Base-by-base conservation (phyloP, 2,329 filamentous ascomycete species). In the Trichoderma breve region DNA sequence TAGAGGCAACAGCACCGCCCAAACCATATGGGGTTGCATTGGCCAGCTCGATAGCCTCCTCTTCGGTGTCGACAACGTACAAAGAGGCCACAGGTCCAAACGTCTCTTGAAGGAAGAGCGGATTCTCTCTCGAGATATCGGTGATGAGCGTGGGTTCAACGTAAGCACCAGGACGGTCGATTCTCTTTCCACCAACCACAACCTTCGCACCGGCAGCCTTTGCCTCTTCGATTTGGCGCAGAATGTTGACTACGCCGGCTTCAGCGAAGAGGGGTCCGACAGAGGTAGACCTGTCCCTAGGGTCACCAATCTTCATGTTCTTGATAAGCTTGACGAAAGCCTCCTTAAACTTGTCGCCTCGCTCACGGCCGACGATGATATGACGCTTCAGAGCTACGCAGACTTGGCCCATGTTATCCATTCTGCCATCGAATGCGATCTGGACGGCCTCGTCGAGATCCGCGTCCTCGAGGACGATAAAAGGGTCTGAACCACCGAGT, bases 391-490 rank as follows among this genome's bases (percentile, higher is more conserved):
- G 63, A 14, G 63, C 47, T 15, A 66, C 63, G n/a, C 62, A 67
- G 21, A 58, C n/a, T 32, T 67, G 61, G 18, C 62, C 70, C 60
- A 71, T 65, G n/a, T 21, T 28, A 5, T 51, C 60, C 32, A 71
- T 61, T 30, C 60, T 61, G 60, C 69, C 32, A 6, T 36, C 24
- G 32, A 65, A 39, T 18, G 21, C 39, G 26, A 53, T 43, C 24
- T 43, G 28, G 12, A 71, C 43, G n/a, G 73, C 71, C 21, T 73
- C 63, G 9, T 92, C 90, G 73, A 92, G 90, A 78, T 92, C 88
- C 74, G 91, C 91, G 78, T 92, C 91, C 76, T 90, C 85, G 79
- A 92, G 92, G 80, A 92, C 87, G 73, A 92, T 92, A 85, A 92
- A 91, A 76, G 91, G 90, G 73, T 87, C 90, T 87, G 92, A 92